phyloP scores from a whole-genome alignment of 495 filamentous ascomycete genomes.

The Parathielavia hyrcaniae region DNA sequence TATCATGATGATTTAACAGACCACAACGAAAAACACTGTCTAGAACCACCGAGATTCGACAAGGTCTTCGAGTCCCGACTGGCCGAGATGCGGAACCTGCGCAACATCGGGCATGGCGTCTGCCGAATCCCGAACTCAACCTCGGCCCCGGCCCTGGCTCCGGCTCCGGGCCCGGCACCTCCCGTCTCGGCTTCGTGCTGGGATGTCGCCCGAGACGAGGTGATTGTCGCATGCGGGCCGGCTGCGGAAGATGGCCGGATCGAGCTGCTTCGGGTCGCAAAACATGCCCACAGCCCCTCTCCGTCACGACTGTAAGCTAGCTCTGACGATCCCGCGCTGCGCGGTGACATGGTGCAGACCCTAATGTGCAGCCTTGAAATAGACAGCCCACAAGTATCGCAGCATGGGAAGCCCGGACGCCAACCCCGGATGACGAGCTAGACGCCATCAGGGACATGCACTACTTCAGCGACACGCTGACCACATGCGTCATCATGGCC shows the following conservation, averaged over 20 bases:
- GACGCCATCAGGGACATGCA: slow-evolving; percentile 73
- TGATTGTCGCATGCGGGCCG: slow-evolving; percentile 72
- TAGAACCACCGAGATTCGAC: not conserved
- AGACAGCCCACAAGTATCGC: slow-evolving; percentile 50
- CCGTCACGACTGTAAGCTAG: slow-evolving; percentile 45
- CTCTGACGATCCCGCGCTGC: slow-evolving; percentile 10
- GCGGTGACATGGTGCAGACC: not conserved
- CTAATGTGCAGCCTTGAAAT: not conserved
- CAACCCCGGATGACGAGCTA: slow-evolving; percentile 57
- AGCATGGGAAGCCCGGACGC: slow-evolving; percentile 78
- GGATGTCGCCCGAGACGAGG: slow-evolving; percentile 64
- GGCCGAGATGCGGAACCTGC: slow-evolving; percentile 67
- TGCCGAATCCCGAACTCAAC: slow-evolving; percentile 44
- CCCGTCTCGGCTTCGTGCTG: slow-evolving; percentile 64
- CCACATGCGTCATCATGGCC: slow-evolving; percentile 74
- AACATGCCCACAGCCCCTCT: slow-evolving; percentile 30
- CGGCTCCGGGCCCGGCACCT: slow-evolving; percentile 23
- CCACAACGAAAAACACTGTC: not conserved
- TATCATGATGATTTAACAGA: slow-evolving; percentile 6
- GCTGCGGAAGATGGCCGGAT: slow-evolving; percentile 55
- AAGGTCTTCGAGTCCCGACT: not conserved
- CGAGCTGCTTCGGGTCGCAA: slow-evolving; percentile 55
- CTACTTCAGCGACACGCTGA: slow-evolving; percentile 72
- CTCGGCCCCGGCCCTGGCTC: slow-evolving; percentile 18
- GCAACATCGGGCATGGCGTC: slow-evolving; percentile 59